These are phyloP conservation scores for Arabidopsis arenosa DNA, from an alignment of 345 rosid genomes.

Conservation along the genomic window DNA sequence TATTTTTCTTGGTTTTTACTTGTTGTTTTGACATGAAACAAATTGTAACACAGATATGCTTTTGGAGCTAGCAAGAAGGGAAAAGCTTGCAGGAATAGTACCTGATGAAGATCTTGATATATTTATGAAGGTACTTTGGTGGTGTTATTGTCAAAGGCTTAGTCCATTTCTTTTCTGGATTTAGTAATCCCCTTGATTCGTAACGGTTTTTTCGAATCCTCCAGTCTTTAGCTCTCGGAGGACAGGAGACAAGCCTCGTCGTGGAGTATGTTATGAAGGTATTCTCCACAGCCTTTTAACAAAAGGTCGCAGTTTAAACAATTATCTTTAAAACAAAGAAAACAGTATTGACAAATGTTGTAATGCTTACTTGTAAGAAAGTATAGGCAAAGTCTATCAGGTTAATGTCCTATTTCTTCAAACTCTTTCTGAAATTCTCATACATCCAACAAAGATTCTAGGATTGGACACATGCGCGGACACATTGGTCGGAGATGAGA, in stretches of 20 bases:
- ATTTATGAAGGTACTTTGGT: slow-evolving; percentile 82
- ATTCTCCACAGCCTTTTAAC: slow-evolving; percentile 44
- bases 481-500: slow-evolving; percentile 98
- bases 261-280: slow-evolving; percentile 98
- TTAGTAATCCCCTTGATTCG: neutral
- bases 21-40: slow-evolving; percentile 37
- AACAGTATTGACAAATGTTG: neutral
- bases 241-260: slow-evolving; percentile 79
- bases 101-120: slow-evolving; percentile 99
- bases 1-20: slow-evolving; percentile 10
- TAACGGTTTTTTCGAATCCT: slow-evolving; percentile 7
- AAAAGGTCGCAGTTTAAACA: neutral
- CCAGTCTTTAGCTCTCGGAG: slow-evolving; percentile 90
- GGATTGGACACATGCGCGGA: slow-evolving; percentile 94
- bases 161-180: neutral
- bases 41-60: slow-evolving; percentile 74
- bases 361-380: neutral
- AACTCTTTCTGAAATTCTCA: slow-evolving; percentile 53
- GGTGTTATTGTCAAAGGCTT: slow-evolving; percentile 2
- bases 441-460: slow-evolving; percentile 87
- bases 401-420: slow-evolving; percentile 31
- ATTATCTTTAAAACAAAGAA: neutral
- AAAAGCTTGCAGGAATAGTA: slow-evolving; percentile 86
- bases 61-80: slow-evolving; percentile 89
- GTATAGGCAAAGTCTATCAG: neutral